Conservation (phyloP, 2,329 filamentous ascomycete genomes). For the Ophiostoma novo-ulmi region DNA sequence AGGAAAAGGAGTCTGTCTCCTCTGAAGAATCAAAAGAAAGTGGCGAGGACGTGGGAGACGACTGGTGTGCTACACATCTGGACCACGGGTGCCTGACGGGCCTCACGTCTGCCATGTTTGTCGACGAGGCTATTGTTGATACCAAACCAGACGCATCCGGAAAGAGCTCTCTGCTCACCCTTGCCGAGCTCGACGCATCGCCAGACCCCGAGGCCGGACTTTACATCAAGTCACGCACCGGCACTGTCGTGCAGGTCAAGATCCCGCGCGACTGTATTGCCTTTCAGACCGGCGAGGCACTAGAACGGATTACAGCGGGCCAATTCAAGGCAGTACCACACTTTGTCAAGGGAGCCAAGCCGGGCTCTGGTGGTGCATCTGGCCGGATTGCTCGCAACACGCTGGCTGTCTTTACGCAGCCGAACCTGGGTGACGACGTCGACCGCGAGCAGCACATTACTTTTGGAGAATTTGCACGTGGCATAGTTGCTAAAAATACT, state of each 20-base stretch:
- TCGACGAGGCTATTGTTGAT: constrained; percentile 61
- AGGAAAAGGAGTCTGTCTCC: constrained; percentile 31
- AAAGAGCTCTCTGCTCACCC: constrained; percentile 38
- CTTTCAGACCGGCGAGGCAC: constrained; percentile 90
- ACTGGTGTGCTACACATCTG: constrained; percentile 89
- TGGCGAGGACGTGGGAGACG: constrained; percentile 51
- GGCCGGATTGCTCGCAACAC: constrained; percentile 72
- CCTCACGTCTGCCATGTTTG: constrained; percentile 91
- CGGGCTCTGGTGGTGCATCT: constrained; percentile 31
- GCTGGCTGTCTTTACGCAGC: constrained; percentile 93
- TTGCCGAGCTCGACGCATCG: constrained; percentile 67
- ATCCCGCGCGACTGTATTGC: constrained; percentile 89
- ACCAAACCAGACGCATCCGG: constrained; percentile 32
- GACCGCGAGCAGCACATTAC: constrained; percentile 61
- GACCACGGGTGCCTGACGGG: constrained; percentile 94
- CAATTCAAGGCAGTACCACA: constrained; percentile 92
- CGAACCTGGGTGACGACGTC: constrained; percentile 76
- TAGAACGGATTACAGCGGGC: constrained; percentile 86
- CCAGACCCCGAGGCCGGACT: constrained; percentile 82
- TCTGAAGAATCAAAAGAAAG: neutral
- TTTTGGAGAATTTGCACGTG: constrained; percentile 70
- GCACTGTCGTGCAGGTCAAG: constrained; percentile 79
- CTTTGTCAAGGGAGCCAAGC: constrained; percentile 75
- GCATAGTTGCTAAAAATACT: constrained; percentile 56
- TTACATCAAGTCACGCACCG: constrained; percentile 86